A percentile compares a stretch with the other conserved stretches of the same genome.
Evolutionary conservation across 140 eudicot species (phyloP).

Genomic region (Ambrosia hybrid): DNA sequence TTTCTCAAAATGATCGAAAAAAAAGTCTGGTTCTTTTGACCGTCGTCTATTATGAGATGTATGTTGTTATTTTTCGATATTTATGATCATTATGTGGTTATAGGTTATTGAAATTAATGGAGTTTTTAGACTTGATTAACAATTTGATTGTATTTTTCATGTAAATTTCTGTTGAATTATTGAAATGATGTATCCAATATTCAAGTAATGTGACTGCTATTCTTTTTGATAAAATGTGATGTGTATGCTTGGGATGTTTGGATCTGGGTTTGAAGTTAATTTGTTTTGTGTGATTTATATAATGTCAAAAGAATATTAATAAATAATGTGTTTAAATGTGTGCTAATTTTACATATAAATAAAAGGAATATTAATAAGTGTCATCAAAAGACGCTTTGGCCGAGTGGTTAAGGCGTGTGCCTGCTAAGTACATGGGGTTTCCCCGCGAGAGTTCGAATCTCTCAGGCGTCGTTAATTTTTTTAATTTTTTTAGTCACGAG

Average conservation of each 20-base stretch:
- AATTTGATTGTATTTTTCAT: not conserved
- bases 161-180: conserved; percentile 15
- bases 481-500: too few relatives aligned
- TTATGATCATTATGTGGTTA: conserved; percentile 13
- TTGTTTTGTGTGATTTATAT: too few relatives aligned
- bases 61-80: conserved; percentile 13
- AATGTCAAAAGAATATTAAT: too few relatives aligned
- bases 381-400: conserved; percentile 57
- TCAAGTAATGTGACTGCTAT: not conserved
- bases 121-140: not conserved
- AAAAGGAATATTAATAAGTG: too few relatives aligned
- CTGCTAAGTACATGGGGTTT: conserved; percentile 99
- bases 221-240: not conserved
- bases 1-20: conserved; percentile 38
- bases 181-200: not conserved
- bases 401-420: conserved; percentile 95
- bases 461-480: conserved; percentile 46
- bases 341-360: too few relatives aligned
- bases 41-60: conserved; percentile 31
- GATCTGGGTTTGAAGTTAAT: not conserved
- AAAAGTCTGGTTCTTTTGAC: not conserved
- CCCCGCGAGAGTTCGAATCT: conserved; percentile 99
- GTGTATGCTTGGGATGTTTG: not conserved
- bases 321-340: too few relatives aligned
- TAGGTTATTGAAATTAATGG: conserved; percentile 3